Evolutionary conservation across 352 stramenopile species (phyloP), one percentile per base, ranked within the genome.

Genomic region (Plasmopara muralis): DNA sequence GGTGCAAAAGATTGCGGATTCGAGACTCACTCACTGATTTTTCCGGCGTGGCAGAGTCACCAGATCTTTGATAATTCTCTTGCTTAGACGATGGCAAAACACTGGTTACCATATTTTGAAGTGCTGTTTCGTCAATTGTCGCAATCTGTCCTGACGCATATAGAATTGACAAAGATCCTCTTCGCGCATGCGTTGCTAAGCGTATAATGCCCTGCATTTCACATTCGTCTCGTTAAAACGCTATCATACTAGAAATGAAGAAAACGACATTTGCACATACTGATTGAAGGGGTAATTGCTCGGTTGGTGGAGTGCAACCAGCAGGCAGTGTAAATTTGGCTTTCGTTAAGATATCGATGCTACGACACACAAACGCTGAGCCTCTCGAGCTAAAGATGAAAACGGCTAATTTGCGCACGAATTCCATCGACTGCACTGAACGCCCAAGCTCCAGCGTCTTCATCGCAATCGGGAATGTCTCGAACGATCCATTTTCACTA

Each of bases 321-420:
- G 51, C 28, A 8, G 30, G 38, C 4, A 49, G 2, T 8, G 4
- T 6, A 13, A 8, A 14, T 10, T 57, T 39, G 0, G 35, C 18
- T 38, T 51, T 57, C 4, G 10, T 5, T 43, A 60, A 43, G 31
- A 66, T 16, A 49, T 60, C 49, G 41, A 25, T 18, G 15, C 34
- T 12, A 15, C 47, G 61, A 52, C 61, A 69, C 3, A 62, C 62
- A 20, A 56, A 79, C 6, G 44, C 43, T 0, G n/a, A 47, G 8
- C 72, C 65, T 18, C 33, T 54, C 7, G 43, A 57, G 48, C 68
- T 73, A 47, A 70, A 81, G 1, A 79, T 18, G 15, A 78, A 70
- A 5, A 38, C 58, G 25, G 29, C 49, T 1, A 79, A 51, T 15
- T 39, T 57, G 12, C 35, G 40, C 7, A 75, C 25, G 42, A 69